Base-by-base conservation (phyloP, 2,329 filamentous ascomycete genomes). In the Chlorencoelia australis region DNA sequence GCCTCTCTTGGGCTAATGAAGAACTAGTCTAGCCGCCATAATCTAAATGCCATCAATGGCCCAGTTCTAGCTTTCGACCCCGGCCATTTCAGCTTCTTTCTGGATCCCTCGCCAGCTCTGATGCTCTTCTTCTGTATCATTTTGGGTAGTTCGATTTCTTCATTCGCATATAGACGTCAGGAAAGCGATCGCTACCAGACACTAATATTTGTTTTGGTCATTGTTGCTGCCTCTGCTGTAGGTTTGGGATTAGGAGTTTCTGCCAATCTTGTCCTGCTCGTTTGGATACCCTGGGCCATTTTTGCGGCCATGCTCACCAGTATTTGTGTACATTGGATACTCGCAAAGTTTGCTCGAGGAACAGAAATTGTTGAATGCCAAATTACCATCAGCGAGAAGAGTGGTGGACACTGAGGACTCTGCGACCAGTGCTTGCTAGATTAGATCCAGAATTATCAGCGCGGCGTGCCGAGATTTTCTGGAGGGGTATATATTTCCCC, bases 81-180 rank as follows among this genome's bases (percentile, higher is more conserved):
- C 5, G 42, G 43, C 9, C 16, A 45, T 29, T 43, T 43, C 35
- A 29, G 18, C 9, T 44, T 52, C 30, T 29, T 55, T 18, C 41
- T 56, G 19, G 48, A 55, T 20, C 57, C 57, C 9, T 52, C 57
- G n/a, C 52, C 59, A 7, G 43, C 43, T 11, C 28, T 58, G 17
- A 55, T 61, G 51, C 50, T 62, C 10, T 42, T 35, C 15, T 55
- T 56, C 8, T 60, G 56, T 39, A 33, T 62, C 11, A 38, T 57
- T 3, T 53, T 62, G 14, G 60, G 60, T 5, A 59, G 50, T 27
- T 54, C 55, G 5, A 53, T 60, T 7, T 60, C 59, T 8, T 60
- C 59, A 1, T 62, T 59, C 37, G 43, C 50, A 2, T 57, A 60
- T 22, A 51, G 59, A 20, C 50, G 52, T 11, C 56, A 58, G 29